Percentiles rank a stretch among this genome's conserved stretches.
Evolutionary conservation across 2,329 filamentous ascomycete genomes (phyloP).

Genomic region (Penicillium sp.): DNA sequence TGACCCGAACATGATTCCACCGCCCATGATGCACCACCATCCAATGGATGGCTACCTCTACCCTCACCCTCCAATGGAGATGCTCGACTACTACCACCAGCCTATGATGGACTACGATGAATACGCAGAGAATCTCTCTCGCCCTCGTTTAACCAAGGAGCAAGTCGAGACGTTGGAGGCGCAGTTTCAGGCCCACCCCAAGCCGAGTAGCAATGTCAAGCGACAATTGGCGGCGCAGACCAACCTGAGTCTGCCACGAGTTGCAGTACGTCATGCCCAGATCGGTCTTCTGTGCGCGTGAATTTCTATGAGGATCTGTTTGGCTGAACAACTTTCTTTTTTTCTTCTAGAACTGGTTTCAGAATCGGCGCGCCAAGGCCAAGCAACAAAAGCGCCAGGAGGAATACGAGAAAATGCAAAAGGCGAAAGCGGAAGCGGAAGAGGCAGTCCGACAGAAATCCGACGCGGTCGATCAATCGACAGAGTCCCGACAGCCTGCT

Average conservation of each 20-base stretch:
- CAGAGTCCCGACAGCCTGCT: slow-evolving; percentile 20
- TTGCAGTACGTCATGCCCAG: slow-evolving; percentile 39
- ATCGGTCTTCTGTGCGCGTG: not conserved
- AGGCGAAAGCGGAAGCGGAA: slow-evolving; percentile 32
- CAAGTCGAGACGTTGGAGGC: slow-evolving; percentile 47
- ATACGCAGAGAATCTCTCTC: slow-evolving; percentile 43
- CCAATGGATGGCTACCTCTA: slow-evolving; percentile 36
- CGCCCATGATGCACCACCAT: slow-evolving; percentile 32
- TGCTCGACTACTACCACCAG: slow-evolving; percentile 39
- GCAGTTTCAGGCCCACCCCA: slow-evolving; percentile 46
- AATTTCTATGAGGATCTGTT: too few species aligned
- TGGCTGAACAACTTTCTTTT: not conserved
- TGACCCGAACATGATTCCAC: slow-evolving; percentile 33
- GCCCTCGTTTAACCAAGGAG: slow-evolving; percentile 47
- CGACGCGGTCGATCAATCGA: slow-evolving; percentile 18
- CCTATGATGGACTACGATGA: slow-evolving; percentile 43
- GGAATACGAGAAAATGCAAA: slow-evolving; percentile 44
- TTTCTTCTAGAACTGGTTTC: slow-evolving; percentile 46
- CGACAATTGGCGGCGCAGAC: slow-evolving; percentile 45
- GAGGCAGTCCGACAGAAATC: slow-evolving; percentile 30
- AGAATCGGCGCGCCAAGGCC: slow-evolving; percentile 48
- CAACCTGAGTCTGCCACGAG: slow-evolving; percentile 44
- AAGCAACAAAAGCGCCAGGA: slow-evolving; percentile 47
- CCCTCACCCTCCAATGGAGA: slow-evolving; percentile 36
- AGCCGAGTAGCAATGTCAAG: slow-evolving; percentile 47